Evolutionary conservation across 169 alveolate species (phyloP), one percentile per base, ranked within the genome.

Genomic region (Eimeria necatrix): DNA sequence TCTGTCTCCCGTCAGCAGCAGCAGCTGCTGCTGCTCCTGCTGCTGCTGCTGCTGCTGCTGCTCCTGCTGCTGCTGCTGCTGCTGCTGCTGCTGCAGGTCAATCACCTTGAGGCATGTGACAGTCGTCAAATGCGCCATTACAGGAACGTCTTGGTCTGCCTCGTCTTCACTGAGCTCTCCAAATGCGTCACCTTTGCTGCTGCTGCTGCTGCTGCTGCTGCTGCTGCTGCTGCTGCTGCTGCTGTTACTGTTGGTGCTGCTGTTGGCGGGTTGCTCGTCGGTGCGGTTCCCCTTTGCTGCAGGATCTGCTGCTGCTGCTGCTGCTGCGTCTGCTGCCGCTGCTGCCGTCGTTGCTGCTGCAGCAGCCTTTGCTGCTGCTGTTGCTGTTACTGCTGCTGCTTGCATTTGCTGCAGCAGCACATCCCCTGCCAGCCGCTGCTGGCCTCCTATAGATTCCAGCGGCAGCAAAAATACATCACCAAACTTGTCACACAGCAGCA

Each of bases 381-480:
- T n/a, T n/a, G n/a, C n/a, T n/a, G n/a, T n/a, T n/a, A n/a, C n/a
- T n/a, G n/a, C n/a, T 14, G 64, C 9, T 6, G 73, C n/a, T 46
- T 59, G 76, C 91, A 84, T 52, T 46, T 49, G 74, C 16, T 60
- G n/a, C 9, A 26, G 26, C 70, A 84, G 78, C 26, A n/a, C 49
- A 56, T 84, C 91, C 7, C 91, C 91, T 3, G 91, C 73, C 22
- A 84, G 78, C 91, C 7, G 74, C 26, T 22, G 80, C 91, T 22
- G 52, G 53, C 74, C 22, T 59, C 59, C 78, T 20, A 20, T 26
- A 59, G 56, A 53, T 12, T 84, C 91, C 64, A 56, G 8, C 16
- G 53, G n/a, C 12, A 84, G 53, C 48, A 4, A 52, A 24, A 49
- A 84, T 53, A 84, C 78, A 48, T 84, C 91, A 6, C 91, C 91